Percentiles rank a stretch among this genome's conserved stretches.
Conservation (phyloP, 805 yeast species). For the Myxozyma sirexii region DNA sequence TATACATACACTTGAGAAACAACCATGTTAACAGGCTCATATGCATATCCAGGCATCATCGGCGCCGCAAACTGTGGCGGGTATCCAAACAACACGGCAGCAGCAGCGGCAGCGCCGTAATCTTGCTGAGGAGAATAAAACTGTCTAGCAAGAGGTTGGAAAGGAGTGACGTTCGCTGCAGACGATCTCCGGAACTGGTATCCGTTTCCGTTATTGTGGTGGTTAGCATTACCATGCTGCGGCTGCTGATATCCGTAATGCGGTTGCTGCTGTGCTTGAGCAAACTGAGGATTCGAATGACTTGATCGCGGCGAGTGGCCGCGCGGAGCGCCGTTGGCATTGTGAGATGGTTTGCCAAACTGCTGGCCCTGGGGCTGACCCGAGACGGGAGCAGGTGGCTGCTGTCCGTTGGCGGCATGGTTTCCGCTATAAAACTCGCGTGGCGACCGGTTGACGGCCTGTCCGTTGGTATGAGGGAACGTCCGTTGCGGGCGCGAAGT, state of each 20-base stretch:
- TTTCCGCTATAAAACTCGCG: slow-evolving; percentile 15
- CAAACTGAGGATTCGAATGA: slow-evolving; percentile 26
- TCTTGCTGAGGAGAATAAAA: slow-evolving; percentile 29
- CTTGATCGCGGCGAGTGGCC: slow-evolving; percentile 26
- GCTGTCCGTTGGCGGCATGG: slow-evolving; percentile 17
- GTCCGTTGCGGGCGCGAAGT: slow-evolving; percentile 15
- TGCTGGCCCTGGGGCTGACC: slow-evolving; percentile 9
- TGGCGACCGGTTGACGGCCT: slow-evolving; percentile 6
- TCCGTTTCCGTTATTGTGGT: slow-evolving; percentile 13
- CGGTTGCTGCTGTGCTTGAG: slow-evolving; percentile 12
- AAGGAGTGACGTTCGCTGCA: slow-evolving; percentile 19
- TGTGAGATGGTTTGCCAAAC: slow-evolving; percentile 9
- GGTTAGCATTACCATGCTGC: slow-evolving; percentile 20
- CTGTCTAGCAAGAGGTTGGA: slow-evolving; percentile 25
- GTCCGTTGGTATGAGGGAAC: slow-evolving; percentile 15
- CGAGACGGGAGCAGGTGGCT: slow-evolving; percentile 3
- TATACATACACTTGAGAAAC: slow-evolving; percentile 26
- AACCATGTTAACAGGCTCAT: slow-evolving; percentile 24
- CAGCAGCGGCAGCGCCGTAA: slow-evolving; percentile 14
- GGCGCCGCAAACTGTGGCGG: slow-evolving; percentile 18
- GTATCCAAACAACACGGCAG: slow-evolving; percentile 26
- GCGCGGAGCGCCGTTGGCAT: slow-evolving; percentile 5
- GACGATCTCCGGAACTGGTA: slow-evolving; percentile 29
- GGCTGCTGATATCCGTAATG: slow-evolving; percentile 17
- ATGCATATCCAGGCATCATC: slow-evolving; percentile 19